Conservation (phyloP, 2,329 filamentous ascomycete genomes). For the Tolypocladium ovalisporum region DNA sequence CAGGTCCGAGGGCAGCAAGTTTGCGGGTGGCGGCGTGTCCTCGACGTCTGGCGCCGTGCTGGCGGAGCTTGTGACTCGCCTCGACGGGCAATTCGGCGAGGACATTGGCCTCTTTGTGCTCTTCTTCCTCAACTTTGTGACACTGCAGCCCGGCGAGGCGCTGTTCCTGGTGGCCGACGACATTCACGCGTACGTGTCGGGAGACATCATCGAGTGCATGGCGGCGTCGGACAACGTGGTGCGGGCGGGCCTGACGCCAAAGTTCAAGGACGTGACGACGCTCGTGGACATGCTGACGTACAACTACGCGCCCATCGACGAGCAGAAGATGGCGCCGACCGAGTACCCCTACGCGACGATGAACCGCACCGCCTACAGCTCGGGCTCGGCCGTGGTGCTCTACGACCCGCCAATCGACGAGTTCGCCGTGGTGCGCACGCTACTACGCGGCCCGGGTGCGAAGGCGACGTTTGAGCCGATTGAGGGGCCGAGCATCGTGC, state of each 20-base stretch:
- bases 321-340: constrained; percentile 82
- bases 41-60: constrained; percentile 60
- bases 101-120: constrained; percentile 92
- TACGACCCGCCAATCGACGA: constrained; percentile 97
- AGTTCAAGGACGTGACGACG: constrained; percentile 92
- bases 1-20: constrained; percentile 54
- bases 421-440: constrained; percentile 78
- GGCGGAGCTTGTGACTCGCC: constrained; percentile 62
- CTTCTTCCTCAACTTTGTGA: constrained; percentile 96
- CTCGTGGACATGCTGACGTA: constrained; percentile 90
- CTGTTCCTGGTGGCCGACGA: constrained; percentile 95
- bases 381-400: constrained; percentile 58
- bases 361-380: constrained; percentile 72
- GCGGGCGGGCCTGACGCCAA: constrained; percentile 91
- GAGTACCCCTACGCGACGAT: constrained; percentile 81
- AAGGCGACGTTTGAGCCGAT: constrained; percentile 85
- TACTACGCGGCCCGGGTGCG: constrained; percentile 57
- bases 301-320: constrained; percentile 83
- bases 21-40: constrained; percentile 62
- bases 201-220: constrained; percentile 99
- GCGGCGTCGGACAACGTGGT: constrained; percentile 98
- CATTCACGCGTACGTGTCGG: constrained; percentile 88
- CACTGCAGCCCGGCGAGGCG: constrained; percentile 77
- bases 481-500: constrained; percentile 81
- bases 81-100: constrained; percentile 73